Base-by-base conservation (phyloP, 345 rosid genomes). In the Gossypium turneri region DNA sequence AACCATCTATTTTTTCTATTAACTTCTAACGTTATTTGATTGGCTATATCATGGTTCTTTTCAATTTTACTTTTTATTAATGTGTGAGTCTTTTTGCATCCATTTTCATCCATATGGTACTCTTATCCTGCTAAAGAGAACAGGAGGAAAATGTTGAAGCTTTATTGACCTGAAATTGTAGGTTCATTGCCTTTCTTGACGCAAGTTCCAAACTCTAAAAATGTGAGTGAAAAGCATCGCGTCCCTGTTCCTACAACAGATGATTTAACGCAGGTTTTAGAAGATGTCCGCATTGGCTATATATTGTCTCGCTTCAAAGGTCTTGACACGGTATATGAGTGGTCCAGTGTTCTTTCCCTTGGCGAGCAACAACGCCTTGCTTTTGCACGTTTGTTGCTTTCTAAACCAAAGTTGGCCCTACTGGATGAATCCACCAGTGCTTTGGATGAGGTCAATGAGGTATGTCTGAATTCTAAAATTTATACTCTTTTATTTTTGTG, bases 281-380 rank as follows among this genome's bases (percentile, higher is more conserved):
- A 91, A 81, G 83, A 84, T 73, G 98, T 91, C 67, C 86, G 87
- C 52, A 90, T 94, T 79, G 91, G 88, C 79, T 84, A 89, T 79
- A 79, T 94, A 62, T 80, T 86, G 48, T 78, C 93, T 67, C 98
- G 97, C 60, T 86, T 90, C 70, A 78, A 80, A 69, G 84, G 92
- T 74, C 83, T 94, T 55, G 98, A 94, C 80, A 79, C 89, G 10
- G 70, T 79, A 44, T 75, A 76, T 15, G 98, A 94, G 84, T 94
- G 98, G 98, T 90, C 97, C 58, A 91, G 97, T 82, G 94, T 94
- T 79, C 95, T 94, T 66, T 94, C 98, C 81, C 92, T 91, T 38
- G 98, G 98, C 2, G 98, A 92, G 86, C 97, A 92, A 86, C 98
- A 92, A 82, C 97, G 97, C 66, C 93, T 91, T 41, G 97, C 97